These are phyloP conservation scores for Clavulina sp. DNA, from an alignment of 768 basidiomycete species.

Conservation along the genomic window DNA sequence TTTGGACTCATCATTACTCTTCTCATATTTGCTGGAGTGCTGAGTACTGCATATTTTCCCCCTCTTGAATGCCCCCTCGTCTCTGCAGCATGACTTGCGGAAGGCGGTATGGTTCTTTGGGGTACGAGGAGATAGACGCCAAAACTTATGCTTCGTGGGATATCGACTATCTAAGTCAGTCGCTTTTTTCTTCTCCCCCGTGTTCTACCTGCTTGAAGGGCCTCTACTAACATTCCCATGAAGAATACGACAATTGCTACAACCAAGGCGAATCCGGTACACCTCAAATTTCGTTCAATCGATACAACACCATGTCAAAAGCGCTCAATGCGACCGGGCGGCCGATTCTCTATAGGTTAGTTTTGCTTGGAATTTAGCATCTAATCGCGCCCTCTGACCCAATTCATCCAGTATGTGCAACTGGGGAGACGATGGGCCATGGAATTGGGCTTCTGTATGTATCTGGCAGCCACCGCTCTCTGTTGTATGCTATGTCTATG, in stretches of 20 bases:
- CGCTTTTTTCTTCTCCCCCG: conserved; percentile 6
- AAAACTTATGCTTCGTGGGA: conserved; percentile 32
- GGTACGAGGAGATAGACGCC: conserved; percentile 31
- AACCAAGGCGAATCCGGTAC: conserved; percentile 24
- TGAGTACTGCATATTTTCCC: no score
- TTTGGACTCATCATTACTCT: not conserved
- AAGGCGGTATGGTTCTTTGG: conserved; percentile 25
- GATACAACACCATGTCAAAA: conserved; percentile 30
- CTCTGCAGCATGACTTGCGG: conserved; percentile 19
- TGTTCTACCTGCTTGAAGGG: not conserved
- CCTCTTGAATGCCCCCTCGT: no score
- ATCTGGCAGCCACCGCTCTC: not conserved
- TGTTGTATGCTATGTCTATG: not conserved
- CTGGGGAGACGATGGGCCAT: conserved; percentile 31
- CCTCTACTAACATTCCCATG: no score
- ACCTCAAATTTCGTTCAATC: conserved; percentile 30
- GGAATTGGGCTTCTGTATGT: conserved; percentile 22
- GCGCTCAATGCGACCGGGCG: conserved; percentile 28
- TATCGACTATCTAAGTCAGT: conserved; percentile 28
- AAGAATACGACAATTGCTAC: conserved; percentile 34
- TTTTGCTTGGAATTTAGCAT: not conserved
- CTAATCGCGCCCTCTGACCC: not conserved
- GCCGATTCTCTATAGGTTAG: conserved; percentile 31
- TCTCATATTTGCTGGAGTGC: not conserved
- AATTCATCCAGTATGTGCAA: conserved; percentile 19